Evolutionary conservation across 345 rosid species (phyloP).

Genomic region (Eucalyptus tenuipes): DNA sequence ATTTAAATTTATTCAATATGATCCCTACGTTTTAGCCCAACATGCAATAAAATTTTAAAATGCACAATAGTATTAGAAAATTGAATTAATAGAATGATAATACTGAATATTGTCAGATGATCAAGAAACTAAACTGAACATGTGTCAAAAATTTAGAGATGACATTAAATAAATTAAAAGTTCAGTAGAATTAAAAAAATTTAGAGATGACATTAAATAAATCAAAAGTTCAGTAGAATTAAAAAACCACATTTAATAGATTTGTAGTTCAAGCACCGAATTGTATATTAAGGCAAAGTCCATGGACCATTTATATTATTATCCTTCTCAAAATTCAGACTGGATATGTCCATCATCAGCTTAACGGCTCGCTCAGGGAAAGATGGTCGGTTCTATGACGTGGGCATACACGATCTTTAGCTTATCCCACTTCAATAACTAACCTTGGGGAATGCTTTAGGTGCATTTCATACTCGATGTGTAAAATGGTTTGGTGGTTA

Average conservation of each 20-base stretch:
- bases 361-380: neutral
- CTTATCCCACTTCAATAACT: neutral
- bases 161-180: no score
- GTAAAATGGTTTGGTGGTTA: neutral
- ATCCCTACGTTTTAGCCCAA: no score
- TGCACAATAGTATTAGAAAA: accelerated
- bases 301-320: accelerated
- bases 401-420: neutral
- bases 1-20: no score
- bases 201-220: no score
- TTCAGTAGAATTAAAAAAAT: no score
- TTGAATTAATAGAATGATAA: no score
- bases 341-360: neutral
- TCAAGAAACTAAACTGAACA: accelerated
- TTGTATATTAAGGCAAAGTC: no score
- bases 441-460: neutral
- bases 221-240: accelerated
- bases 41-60: accelerated
- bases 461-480: neutral
- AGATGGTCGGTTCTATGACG: neutral
- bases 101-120: no score
- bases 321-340: neutral
- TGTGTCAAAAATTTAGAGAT: accelerated
- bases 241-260: accelerated
- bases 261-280: accelerated